Conservation (phyloP, 805 yeast species). For the Candida tammaniensis region DNA sequence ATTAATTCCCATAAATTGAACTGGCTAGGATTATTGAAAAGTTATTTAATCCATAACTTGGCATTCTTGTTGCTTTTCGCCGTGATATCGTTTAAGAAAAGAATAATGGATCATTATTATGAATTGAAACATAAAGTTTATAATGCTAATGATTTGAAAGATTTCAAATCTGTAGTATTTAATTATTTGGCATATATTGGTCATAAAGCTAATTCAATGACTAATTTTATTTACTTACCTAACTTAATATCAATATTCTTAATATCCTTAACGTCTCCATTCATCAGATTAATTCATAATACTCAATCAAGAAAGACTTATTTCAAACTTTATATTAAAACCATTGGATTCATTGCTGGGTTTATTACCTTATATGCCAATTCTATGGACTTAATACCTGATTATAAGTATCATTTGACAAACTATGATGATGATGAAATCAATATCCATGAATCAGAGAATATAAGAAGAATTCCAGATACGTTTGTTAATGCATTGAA, state of each 20-base stretch:
- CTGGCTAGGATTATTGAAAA: slow-evolving; percentile 26
- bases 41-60: slow-evolving; percentile 26
- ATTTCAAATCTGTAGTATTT: slow-evolving; percentile 10
- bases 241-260: slow-evolving; percentile 33
- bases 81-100: slow-evolving; percentile 17
- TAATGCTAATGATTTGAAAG: slow-evolving; percentile 10
- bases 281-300: slow-evolving; percentile 19
- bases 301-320: slow-evolving; percentile 19
- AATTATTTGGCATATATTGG: slow-evolving; percentile 19
- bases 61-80: slow-evolving; percentile 18
- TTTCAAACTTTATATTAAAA: slow-evolving; percentile 33
- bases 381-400: slow-evolving; percentile 20
- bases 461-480: slow-evolving; percentile 22
- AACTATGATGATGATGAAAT: slow-evolving; percentile 11
- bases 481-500: slow-evolving; percentile 26
- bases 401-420: slow-evolving; percentile 13
- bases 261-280: slow-evolving; percentile 32
- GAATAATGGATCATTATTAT: slow-evolving; percentile 22
- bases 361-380: slow-evolving; percentile 24
- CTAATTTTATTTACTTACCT: slow-evolving; percentile 36
- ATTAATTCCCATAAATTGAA: slow-evolving; percentile 21
- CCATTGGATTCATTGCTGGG: slow-evolving; percentile 34
- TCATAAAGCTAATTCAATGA: slow-evolving; percentile 27
- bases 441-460: slow-evolving; percentile 8
- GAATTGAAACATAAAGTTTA: slow-evolving; percentile 17